These are phyloP conservation scores for Quercus suber DNA, from an alignment of 306 rosid genomes.

Conservation along the genomic window DNA sequence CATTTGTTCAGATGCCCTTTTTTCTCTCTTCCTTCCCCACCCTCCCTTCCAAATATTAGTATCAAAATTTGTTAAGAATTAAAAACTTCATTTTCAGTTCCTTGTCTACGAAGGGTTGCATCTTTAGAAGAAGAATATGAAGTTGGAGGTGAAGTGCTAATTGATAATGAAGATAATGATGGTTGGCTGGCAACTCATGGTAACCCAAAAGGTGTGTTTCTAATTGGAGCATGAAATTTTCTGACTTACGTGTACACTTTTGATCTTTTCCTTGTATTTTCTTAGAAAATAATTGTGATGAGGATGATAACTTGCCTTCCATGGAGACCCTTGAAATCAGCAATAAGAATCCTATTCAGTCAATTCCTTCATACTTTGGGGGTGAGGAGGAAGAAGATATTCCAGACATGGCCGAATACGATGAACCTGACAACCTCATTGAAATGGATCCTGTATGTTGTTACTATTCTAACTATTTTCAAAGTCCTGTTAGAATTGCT, in stretches of 20 bases:
- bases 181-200: slow-evolving; percentile 99
- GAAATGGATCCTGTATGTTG: slow-evolving; percentile 78
- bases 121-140: slow-evolving; percentile 96
- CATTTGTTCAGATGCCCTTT: too few species aligned
- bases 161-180: slow-evolving; percentile 86
- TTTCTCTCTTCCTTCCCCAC: not conserved
- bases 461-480: not conserved
- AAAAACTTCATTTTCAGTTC: slow-evolving; percentile 51
- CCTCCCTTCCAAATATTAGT: not conserved
- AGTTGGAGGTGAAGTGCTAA: slow-evolving; percentile 90
- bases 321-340: slow-evolving; percentile 80
- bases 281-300: slow-evolving; percentile 57
- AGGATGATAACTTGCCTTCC: slow-evolving; percentile 81
- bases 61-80: not conserved
- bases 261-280: slow-evolving; percentile 18
- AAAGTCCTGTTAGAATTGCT: not conserved
- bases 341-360: slow-evolving; percentile 42
- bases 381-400: slow-evolving; percentile 81
- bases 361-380: slow-evolving; percentile 47
- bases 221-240: not conserved
- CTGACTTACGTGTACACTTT: not conserved
- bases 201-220: slow-evolving; percentile 70
- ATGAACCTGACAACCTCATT: slow-evolving; percentile 65
- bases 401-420: slow-evolving; percentile 85
- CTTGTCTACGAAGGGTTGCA: slow-evolving; percentile 88